phyloP scores from a whole-genome alignment of 2,329 filamentous ascomycete species.

The Neurospora crassa region DNA sequence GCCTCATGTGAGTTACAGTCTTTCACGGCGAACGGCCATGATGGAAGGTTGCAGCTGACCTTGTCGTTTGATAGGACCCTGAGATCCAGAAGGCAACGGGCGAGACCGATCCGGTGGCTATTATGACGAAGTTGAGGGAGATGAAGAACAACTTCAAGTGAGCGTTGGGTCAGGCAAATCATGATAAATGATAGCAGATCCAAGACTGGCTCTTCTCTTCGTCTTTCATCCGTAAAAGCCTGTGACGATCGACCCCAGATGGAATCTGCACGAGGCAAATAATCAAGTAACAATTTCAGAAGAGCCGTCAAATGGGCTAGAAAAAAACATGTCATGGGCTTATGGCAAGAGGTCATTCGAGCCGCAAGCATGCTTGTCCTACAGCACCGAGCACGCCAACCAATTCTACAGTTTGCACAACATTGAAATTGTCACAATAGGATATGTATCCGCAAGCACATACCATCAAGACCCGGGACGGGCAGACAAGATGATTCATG shows the following conservation, averaged over 20 bases:
- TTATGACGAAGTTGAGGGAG: constrained; percentile 78
- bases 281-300: background rate
- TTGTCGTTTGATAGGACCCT: constrained; percentile 49
- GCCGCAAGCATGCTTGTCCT: background rate
- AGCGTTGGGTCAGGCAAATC: constrained; percentile 22
- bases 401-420: background rate
- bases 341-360: background rate
- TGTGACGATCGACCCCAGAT: background rate
- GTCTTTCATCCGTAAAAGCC: background rate
- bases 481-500: constrained; percentile 9
- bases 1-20: constrained; percentile 49
- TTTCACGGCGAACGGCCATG: background rate
- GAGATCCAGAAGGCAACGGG: constrained; percentile 77
- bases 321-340: too few species aligned
- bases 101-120: constrained; percentile 67
- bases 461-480: constrained; percentile 12
- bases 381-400: background rate
- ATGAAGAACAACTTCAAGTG: constrained; percentile 76
- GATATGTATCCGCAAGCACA: constrained; percentile 21
- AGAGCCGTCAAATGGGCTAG: too few species aligned
- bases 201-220: background rate
- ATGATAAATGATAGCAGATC: background rate
- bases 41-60: constrained; percentile 6
- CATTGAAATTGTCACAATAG: background rate
- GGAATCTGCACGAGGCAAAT: background rate